Percentiles rank a stretch among this genome's conserved stretches.
These are phyloP conservation scores for Saturnispora saitoi DNA, from an alignment of 805 yeast species.

Conservation along the genomic window DNA sequence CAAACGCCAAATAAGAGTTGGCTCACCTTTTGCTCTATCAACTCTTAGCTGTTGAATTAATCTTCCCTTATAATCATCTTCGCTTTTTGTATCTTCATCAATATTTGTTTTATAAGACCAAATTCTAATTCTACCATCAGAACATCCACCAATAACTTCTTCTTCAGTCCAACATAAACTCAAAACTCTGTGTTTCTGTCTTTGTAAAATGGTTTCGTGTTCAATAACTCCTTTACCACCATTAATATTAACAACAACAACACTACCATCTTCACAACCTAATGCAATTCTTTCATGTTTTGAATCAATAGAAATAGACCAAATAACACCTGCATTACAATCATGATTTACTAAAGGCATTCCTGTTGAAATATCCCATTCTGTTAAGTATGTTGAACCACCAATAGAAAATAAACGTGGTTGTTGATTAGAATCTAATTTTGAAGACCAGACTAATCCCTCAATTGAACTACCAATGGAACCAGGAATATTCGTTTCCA, in stretches of 20 bases:
- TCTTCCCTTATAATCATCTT: slow-evolving; percentile 40
- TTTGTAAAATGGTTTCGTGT: slow-evolving; percentile 64
- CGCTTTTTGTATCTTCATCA: background rate
- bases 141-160: slow-evolving; percentile 79
- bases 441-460: slow-evolving; percentile 72
- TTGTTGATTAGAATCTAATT: slow-evolving; percentile 31
- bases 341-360: slow-evolving; percentile 68
- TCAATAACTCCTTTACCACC: slow-evolving; percentile 83
- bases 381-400: slow-evolving; percentile 84
- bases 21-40: slow-evolving; percentile 76
- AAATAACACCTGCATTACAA: slow-evolving; percentile 87
- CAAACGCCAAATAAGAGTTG: slow-evolving; percentile 89
- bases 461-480: slow-evolving; percentile 81
- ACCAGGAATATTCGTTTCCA: slow-evolving; percentile 67
- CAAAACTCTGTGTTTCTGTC: slow-evolving; percentile 77
- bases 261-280: slow-evolving; percentile 94
- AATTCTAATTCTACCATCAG: slow-evolving; percentile 83
- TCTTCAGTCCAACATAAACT: slow-evolving; percentile 68
- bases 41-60: slow-evolving; percentile 82
- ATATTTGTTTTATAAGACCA: slow-evolving; percentile 49
- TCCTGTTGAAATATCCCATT: slow-evolving; percentile 79
- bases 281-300: slow-evolving; percentile 62
- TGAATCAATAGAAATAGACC: slow-evolving; percentile 72
- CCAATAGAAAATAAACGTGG: slow-evolving; percentile 86
- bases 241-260: slow-evolving; percentile 72